Conservation (phyloP, 768 basidiomycete species). For the Boletus subparvulus region DNA sequence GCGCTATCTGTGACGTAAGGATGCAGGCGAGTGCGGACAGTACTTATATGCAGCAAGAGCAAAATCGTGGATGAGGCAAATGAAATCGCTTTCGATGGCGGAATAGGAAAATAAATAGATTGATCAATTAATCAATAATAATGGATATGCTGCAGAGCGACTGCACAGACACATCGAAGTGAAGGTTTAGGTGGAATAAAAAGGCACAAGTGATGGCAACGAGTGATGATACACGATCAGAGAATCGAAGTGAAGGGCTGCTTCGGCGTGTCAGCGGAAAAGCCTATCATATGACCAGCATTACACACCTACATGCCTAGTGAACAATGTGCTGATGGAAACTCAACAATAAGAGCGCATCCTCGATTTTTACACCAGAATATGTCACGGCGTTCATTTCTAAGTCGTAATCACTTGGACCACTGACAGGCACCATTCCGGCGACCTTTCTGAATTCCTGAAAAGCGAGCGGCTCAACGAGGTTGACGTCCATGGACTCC, state of each 20-base stretch:
- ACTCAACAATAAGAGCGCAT: conserved; percentile 69
- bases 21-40: conserved; percentile 14
- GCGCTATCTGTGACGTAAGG: conserved; percentile 14
- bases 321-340: conserved; percentile 70
- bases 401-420: conserved; percentile 25
- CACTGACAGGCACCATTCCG: conserved; percentile 19
- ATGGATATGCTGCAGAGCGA: conserved; percentile 30
- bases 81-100: conserved; percentile 5
- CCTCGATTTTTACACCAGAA: conserved; percentile 66
- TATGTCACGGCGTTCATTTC: conserved; percentile 33
- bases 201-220: conserved; percentile 9
- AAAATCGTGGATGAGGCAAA: conserved; percentile 9
- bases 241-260: conserved; percentile 16
- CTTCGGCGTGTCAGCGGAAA: conserved; percentile 10
- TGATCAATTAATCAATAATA: conserved; percentile 38
- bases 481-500: conserved; percentile 35
- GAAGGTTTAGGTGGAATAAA: conserved; percentile 9
- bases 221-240: conserved; percentile 23
- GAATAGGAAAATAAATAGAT: conserved; percentile 24
- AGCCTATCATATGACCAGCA: background rate
- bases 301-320: conserved; percentile 35
- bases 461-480: conserved; percentile 42
- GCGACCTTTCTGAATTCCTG: conserved; percentile 50
- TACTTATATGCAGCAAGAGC: conserved; percentile 19
- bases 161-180: conserved; percentile 11